Evolutionary conservation across 192 early-diverging fungal species (phyloP).

Genomic region (Podochytrium sp.): DNA sequence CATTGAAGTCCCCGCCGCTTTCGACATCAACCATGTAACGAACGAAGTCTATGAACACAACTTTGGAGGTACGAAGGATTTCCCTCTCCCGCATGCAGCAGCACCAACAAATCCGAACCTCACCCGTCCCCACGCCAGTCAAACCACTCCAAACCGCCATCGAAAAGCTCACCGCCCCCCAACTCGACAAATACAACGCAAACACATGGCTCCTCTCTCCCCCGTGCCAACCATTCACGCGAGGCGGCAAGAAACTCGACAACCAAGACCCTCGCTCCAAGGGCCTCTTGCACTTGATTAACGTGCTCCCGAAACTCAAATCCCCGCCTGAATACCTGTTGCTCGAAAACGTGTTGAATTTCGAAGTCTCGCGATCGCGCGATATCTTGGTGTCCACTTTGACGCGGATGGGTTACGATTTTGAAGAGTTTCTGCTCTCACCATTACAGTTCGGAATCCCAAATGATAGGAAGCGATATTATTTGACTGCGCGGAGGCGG

Average conservation of each 20-base stretch:
- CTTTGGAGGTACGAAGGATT: slow-evolving; percentile 45
- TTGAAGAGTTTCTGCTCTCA: slow-evolving; percentile 48
- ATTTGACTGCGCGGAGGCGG: slow-evolving; percentile 43
- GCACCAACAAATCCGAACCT: no score
- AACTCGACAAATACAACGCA: slow-evolving; percentile 65
- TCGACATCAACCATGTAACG: slow-evolving; percentile 93
- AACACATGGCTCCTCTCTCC: slow-evolving; percentile 90
- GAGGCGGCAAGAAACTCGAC: slow-evolving; percentile 79
- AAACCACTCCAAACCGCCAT: slow-evolving; percentile 50
- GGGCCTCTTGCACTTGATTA: slow-evolving; percentile 50
- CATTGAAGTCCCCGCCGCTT: slow-evolving; percentile 75
- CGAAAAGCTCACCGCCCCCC: slow-evolving; percentile 49
- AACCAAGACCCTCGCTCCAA: slow-evolving; percentile 49
- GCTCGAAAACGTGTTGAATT: slow-evolving; percentile 65
- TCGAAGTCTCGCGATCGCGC: slow-evolving; percentile 46
- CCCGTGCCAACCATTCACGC: slow-evolving; percentile 70
- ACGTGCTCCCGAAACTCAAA: slow-evolving; percentile 40
- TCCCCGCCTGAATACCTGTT: slow-evolving; percentile 48
- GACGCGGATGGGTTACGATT: slow-evolving; percentile 43
- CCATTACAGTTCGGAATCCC: slow-evolving; percentile 59
- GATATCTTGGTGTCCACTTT: slow-evolving; percentile 42
- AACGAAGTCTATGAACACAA: slow-evolving; percentile 63
- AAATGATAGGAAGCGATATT: slow-evolving; percentile 58
- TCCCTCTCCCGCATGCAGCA: no score
- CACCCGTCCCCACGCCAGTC: no score